Evolutionary conservation across 2,329 filamentous ascomycete genomes (phyloP), one percentile per base, ranked within the genome.

Genomic region (Fusarium fujikuroi): DNA sequence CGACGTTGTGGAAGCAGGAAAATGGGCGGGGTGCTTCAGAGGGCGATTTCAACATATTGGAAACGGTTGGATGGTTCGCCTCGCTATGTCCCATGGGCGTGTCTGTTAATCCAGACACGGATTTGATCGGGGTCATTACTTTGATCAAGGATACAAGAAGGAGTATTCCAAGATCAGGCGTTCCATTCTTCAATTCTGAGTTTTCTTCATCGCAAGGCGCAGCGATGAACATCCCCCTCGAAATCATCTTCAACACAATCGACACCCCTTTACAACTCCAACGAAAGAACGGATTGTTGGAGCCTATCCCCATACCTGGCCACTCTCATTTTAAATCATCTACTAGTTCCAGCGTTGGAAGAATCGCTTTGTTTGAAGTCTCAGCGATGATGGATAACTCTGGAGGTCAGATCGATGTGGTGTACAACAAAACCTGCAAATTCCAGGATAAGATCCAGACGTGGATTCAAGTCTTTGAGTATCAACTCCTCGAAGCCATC

Each of bases 21-120:
- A 83, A 85, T 42, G 87, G 87, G 21, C 81, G 87, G 21, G 80
- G 84, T n/a, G 77, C 81, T 5, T 83, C 83, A 69, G 84, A 84
- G 32, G 77, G 79, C 1, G 84, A 85, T 21, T 80, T 87, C 18
- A 87, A 90, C 77, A 83, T 90, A 2, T 85, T 85, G 9, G 83
- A 88, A 58, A 90, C 88, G 0, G 87, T 91, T 0, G 89, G 89
- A 4, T 90, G 88, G 88, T 90, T 91, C 70, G 89, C 88, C 5
- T 85, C 87, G 0, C 80, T 91, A 18, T 88, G 85, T 54, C 89
- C 89, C 0, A 80, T 90, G 10, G 81, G 83, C 4, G 79, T 86
- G 6, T 82, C 83, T 14, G 75, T 85, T 2, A 83, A 85, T 5
- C 79, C 81, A 5, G 78, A 82, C 5, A 84, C 87, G 37, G 87